A percentile compares a stretch with the other conserved stretches of the same genome.
Evolutionary conservation across 768 basidiomycete genomes (phyloP).

Genomic region (Cytidiella melzeri): DNA sequence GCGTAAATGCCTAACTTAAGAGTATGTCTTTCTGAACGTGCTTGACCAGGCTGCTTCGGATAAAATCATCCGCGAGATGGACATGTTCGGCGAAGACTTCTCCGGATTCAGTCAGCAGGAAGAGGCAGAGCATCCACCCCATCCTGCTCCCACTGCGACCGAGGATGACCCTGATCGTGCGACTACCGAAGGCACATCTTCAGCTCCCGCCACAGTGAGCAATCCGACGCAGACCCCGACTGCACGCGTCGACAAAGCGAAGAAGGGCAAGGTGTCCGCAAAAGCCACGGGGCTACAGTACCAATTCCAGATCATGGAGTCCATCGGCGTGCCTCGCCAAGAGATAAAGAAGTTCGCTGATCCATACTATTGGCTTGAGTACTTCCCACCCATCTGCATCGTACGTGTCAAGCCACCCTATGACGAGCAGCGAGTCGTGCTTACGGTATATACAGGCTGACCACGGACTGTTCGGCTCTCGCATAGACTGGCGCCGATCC

Average conservation of each 20-base stretch:
- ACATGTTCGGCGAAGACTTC: conserved; percentile 90
- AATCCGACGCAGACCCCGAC: background rate
- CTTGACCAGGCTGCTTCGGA: conserved; percentile 94
- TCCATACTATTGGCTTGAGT: conserved; percentile 85
- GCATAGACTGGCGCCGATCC: conserved; percentile 94
- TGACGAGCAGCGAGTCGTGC: background rate
- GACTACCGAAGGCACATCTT: conserved; percentile 13
- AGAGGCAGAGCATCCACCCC: conserved; percentile 30
- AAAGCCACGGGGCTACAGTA: conserved; percentile 93
- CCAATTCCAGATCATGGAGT: conserved; percentile 99
- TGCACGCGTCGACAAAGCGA: conserved; percentile 65
- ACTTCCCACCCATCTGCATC: conserved; percentile 94
- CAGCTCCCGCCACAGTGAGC: background rate
- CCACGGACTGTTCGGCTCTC: conserved; percentile 82
- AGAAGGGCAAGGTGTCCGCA: conserved; percentile 91
- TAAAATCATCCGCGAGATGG: conserved; percentile 96
- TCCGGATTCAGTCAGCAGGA: conserved; percentile 52
- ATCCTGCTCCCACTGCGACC: conserved; percentile 34
- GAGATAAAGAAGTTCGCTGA: conserved; percentile 98
- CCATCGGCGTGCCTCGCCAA: conserved; percentile 77
- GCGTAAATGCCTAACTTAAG: no score
- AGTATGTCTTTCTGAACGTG: background rate
- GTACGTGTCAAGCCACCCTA: conserved; percentile 34
- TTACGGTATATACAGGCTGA: conserved; percentile 42
- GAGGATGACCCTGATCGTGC: conserved; percentile 28